Conservation (phyloP, 805 yeast genomes). For the Lipomyces lipofer region DNA sequence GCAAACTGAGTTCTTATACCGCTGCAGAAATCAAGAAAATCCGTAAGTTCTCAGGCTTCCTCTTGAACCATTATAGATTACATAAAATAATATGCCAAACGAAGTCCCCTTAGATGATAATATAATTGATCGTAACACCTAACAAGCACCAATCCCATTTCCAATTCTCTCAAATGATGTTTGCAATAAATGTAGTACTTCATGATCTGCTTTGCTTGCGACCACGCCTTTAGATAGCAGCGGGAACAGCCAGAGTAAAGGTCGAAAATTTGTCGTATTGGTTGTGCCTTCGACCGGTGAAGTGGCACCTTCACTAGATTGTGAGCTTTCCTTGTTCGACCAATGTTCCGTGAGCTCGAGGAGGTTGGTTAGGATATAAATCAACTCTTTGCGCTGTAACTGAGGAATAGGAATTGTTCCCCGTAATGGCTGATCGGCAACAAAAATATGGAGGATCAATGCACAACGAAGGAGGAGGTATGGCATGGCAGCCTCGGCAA, state of each 20-base stretch:
- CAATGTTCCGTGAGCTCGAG: slow-evolving; percentile 12
- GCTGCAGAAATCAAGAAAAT: no score
- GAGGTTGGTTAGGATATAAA: slow-evolving; percentile 32
- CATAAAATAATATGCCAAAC: no score
- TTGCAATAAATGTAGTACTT: slow-evolving; percentile 23
- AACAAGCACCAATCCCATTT: slow-evolving; percentile 2
- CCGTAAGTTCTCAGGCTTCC: no score
- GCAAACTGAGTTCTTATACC: no score
- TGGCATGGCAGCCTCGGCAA: slow-evolving; percentile 43
- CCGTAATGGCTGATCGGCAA: slow-evolving; percentile 61
- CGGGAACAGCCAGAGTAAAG: slow-evolving; percentile 25
- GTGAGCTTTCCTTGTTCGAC: neutral
- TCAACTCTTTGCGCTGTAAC: slow-evolving; percentile 63
- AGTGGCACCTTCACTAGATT: neutral
- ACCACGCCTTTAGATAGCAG: slow-evolving; percentile 29
- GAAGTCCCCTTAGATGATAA: no score
- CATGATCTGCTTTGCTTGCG: slow-evolving; percentile 24
- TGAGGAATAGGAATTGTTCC: slow-evolving; percentile 65
- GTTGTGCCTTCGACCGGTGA: neutral
- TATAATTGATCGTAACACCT: no score
- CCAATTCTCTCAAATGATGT: slow-evolving; percentile 28
- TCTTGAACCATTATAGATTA: no score
- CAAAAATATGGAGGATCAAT: slow-evolving; percentile 60
- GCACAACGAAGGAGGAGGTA: slow-evolving; percentile 60
- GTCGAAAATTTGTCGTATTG: slow-evolving; percentile 22